Evolutionary conservation across 2,329 filamentous ascomycete species (phyloP).

Genomic region (Endocalyx cinctus): DNA sequence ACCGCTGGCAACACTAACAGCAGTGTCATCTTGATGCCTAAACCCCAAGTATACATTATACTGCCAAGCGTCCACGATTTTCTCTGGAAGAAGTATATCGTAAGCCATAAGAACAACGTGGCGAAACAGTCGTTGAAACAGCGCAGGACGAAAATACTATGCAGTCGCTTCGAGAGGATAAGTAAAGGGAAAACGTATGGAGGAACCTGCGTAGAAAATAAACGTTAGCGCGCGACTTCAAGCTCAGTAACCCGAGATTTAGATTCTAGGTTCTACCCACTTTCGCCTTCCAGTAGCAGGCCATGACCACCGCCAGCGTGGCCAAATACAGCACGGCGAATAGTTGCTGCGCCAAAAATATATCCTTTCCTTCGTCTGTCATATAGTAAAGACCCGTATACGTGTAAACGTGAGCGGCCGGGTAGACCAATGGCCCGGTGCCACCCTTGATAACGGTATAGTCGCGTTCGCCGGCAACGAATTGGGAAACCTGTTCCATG

Average conservation of each 20-base stretch:
- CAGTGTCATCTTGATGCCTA: slow-evolving; percentile 95
- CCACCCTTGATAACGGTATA: slow-evolving; percentile 81
- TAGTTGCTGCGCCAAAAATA: slow-evolving; percentile 74
- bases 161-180: slow-evolving; percentile 83
- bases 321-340: slow-evolving; percentile 77
- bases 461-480: slow-evolving; percentile 78
- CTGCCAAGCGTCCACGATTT: slow-evolving; percentile 69
- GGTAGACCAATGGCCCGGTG: slow-evolving; percentile 93
- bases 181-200: slow-evolving; percentile 85
- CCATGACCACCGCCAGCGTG: slow-evolving; percentile 71
- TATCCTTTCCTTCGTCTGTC: slow-evolving; percentile 71
- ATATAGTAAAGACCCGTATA: slow-evolving; percentile 76
- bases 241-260: slow-evolving; percentile 14
- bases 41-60: slow-evolving; percentile 67
- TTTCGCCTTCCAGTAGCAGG: slow-evolving; percentile 72
- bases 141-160: slow-evolving; percentile 87
- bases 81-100: slow-evolving; percentile 75
- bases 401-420: slow-evolving; percentile 87
- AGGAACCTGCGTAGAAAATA: slow-evolving; percentile 61
- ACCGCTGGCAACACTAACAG: slow-evolving; percentile 79
- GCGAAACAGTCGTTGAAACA: slow-evolving; percentile 97
- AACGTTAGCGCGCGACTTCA: not conserved
- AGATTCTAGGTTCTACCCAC: no score
- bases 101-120: slow-evolving; percentile 73
- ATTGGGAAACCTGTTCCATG: slow-evolving; percentile 86